These are phyloP conservation scores for Trametes villosa DNA, from an alignment of 768 basidiomycete species.

Conservation along the genomic window DNA sequence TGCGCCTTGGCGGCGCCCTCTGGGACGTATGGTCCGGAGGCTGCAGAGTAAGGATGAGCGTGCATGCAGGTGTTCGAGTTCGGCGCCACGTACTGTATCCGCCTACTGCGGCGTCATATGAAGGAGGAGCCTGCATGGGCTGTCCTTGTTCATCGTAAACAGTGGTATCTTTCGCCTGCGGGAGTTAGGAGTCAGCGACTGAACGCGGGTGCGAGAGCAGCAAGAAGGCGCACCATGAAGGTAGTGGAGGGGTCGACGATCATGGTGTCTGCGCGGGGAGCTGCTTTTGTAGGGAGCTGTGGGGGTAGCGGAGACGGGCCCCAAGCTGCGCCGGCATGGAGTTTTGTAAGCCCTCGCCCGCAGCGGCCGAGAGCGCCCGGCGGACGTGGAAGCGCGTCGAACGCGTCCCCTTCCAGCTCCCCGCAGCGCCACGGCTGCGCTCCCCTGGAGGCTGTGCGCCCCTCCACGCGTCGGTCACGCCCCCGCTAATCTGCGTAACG, in stretches of 20 bases:
- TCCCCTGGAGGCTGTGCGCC: conserved; percentile 9
- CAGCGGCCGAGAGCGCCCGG: conserved; percentile 3
- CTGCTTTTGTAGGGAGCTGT: conserved; percentile 16
- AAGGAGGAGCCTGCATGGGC: conserved; percentile 32
- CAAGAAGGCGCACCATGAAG: conserved; percentile 20
- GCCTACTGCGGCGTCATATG: conserved; percentile 33
- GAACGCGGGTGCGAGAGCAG: background rate
- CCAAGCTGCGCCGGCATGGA: background rate
- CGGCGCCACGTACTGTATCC: conserved; percentile 13
- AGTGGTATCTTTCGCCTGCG: conserved; percentile 11
- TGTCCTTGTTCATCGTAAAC: conserved; percentile 6
- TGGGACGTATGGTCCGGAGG: conserved; percentile 26
- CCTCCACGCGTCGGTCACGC: background rate
- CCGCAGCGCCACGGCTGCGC: conserved; percentile 14
- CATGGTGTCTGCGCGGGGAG: conserved; percentile 10
- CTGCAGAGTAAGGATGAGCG: background rate
- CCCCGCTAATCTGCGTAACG: background rate
- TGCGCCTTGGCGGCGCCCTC: conserved; percentile 20
- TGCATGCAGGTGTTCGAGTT: background rate
- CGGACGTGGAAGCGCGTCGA: conserved; percentile 4
- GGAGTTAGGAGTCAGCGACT: background rate
- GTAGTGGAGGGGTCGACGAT: conserved; percentile 24
- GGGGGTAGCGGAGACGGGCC: conserved; percentile 5
- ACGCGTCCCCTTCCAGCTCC: background rate
- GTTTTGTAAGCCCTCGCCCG: conserved; percentile 18